Evolutionary conservation across 495 filamentous ascomycete genomes (phyloP).

Genomic region (Physcia stellaris): DNA sequence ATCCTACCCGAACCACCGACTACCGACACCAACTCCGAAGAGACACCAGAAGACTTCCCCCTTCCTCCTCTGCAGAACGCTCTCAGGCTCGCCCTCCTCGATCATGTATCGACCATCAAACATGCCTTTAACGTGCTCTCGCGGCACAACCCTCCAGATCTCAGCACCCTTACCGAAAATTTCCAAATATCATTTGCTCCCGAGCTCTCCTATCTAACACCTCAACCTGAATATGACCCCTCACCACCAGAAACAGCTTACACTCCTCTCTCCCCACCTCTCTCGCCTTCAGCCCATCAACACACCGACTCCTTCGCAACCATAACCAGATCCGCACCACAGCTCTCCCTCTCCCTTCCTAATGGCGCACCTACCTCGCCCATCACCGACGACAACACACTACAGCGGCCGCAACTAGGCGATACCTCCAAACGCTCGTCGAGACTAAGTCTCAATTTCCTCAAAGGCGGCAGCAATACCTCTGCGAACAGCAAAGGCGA

Average conservation of each 20-base stretch:
- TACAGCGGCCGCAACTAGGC: not conserved
- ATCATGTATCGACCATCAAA: conserved; percentile 80
- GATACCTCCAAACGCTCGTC: no score
- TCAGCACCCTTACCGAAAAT: conserved; percentile 33
- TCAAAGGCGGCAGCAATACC: no score
- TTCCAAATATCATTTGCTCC: conserved; percentile 39
- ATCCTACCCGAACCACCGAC: conserved; percentile 43
- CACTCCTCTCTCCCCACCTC: conserved; percentile 14
- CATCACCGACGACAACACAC: conserved; percentile 2
- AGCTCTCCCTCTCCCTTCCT: not conserved
- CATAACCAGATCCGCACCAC: conserved; percentile 7
- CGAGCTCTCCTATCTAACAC: conserved; percentile 22
- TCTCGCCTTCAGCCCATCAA: not conserved
- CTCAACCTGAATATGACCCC: conserved; percentile 14
- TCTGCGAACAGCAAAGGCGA: not conserved
- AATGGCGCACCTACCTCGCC: not conserved
- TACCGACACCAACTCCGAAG: conserved; percentile 31
- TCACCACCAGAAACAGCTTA: conserved; percentile 15
- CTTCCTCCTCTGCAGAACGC: conserved; percentile 57
- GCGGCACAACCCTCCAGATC: conserved; percentile 43
- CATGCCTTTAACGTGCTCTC: conserved; percentile 60
- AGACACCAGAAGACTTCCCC: conserved; percentile 27
- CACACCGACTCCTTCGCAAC: not conserved
- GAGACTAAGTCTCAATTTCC: conserved; percentile 14
- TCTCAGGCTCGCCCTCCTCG: conserved; percentile 70